Evolutionary conservation across 345 rosid species (phyloP).

Genomic region (Lagerstroemia speciosa): DNA sequence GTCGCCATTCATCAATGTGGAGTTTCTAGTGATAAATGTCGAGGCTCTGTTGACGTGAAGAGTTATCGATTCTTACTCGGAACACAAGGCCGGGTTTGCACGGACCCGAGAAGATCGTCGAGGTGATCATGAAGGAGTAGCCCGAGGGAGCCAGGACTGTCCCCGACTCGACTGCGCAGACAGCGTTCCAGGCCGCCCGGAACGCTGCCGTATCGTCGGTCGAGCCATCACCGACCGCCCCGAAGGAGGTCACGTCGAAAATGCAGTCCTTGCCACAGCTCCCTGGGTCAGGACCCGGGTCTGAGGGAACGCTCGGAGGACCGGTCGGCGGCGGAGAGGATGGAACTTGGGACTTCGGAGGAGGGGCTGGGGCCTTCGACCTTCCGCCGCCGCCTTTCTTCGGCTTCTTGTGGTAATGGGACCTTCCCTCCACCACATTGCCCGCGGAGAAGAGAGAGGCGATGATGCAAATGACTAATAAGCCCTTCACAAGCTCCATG

Average conservation of each 20-base stretch:
- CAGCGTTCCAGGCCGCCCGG: slow-evolving; percentile 77
- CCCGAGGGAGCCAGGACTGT: slow-evolving; percentile 59
- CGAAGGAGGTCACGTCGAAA: slow-evolving; percentile 63
- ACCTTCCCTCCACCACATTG: slow-evolving; percentile 50
- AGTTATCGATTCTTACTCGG: slow-evolving; percentile 34
- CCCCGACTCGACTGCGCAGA: slow-evolving; percentile 67
- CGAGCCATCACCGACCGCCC: slow-evolving; percentile 80
- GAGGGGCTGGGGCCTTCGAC: slow-evolving; percentile 4
- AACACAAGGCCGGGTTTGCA: slow-evolving; percentile 78
- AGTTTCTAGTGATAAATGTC: too few relatives aligned
- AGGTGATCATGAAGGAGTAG: slow-evolving; percentile 58
- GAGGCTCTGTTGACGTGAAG: too few relatives aligned
- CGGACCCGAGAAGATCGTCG: slow-evolving; percentile 88
- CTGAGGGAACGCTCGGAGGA: slow-evolving; percentile 39
- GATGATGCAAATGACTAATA: not conserved
- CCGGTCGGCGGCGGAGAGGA: slow-evolving; percentile 1
- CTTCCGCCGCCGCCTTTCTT: slow-evolving; percentile 19
- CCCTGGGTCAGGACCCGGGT: slow-evolving; percentile 51
- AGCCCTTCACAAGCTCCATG: not conserved
- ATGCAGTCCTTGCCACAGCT: slow-evolving; percentile 23
- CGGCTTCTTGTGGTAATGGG: slow-evolving; percentile 55
- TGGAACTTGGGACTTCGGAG: slow-evolving; percentile 14
- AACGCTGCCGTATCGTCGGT: slow-evolving; percentile 81
- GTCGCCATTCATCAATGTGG: too few relatives aligned
- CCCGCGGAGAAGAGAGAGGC: slow-evolving; percentile 6